A percentile compares a stretch with the other conserved stretches of the same genome.
These are phyloP conservation scores for Penicillium sp. DNA, from an alignment of 2,329 filamentous ascomycete species.

Conservation along the genomic window DNA sequence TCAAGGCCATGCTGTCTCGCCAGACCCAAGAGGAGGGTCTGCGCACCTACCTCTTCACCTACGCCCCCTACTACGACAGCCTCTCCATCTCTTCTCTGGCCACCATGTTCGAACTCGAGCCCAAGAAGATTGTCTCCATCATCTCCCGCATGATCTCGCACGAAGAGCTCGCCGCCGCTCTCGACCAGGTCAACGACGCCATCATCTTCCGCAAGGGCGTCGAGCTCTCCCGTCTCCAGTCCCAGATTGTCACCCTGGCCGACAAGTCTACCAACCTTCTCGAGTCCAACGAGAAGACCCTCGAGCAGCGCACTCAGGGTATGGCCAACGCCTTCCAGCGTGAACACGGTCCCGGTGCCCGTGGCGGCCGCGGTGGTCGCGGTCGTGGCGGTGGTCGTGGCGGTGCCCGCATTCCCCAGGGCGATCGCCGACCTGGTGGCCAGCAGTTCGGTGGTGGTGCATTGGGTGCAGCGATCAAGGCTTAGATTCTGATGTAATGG, in stretches of 20 bases:
- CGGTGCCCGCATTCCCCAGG: constrained; percentile 39
- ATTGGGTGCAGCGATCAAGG: constrained; percentile 53
- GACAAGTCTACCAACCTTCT: constrained; percentile 97
- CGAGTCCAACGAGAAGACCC: constrained; percentile 93
- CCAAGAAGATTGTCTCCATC: constrained; percentile 86
- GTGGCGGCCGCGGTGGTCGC: constrained; percentile 61
- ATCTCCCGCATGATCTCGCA: constrained; percentile 99
- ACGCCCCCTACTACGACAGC: constrained; percentile 98
- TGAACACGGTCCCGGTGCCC: constrained; percentile 73
- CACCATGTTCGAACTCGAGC: constrained; percentile 92
- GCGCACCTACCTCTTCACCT: constrained; percentile 97
- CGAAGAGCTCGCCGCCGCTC: constrained; percentile 91
- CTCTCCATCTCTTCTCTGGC: constrained; percentile 82
- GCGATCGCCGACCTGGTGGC: constrained; percentile 48
- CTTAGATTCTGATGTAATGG: constrained; percentile 43
- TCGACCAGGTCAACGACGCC: constrained; percentile 95
- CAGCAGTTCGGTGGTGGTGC: constrained; percentile 53
- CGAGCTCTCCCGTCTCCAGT: constrained; percentile 93
- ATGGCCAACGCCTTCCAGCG: constrained; percentile 94
- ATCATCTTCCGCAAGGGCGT: constrained; percentile 99
- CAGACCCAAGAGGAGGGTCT: constrained; percentile 99
- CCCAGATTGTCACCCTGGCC: constrained; percentile 85
- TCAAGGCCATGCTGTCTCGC: constrained; percentile 95
- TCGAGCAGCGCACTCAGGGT: constrained; percentile 95
- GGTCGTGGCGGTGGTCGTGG: constrained; percentile 41